These are phyloP conservation scores for Caryopteris hybrid DNA, from an alignment of 305 asterid genomes.

Conservation along the genomic window DNA sequence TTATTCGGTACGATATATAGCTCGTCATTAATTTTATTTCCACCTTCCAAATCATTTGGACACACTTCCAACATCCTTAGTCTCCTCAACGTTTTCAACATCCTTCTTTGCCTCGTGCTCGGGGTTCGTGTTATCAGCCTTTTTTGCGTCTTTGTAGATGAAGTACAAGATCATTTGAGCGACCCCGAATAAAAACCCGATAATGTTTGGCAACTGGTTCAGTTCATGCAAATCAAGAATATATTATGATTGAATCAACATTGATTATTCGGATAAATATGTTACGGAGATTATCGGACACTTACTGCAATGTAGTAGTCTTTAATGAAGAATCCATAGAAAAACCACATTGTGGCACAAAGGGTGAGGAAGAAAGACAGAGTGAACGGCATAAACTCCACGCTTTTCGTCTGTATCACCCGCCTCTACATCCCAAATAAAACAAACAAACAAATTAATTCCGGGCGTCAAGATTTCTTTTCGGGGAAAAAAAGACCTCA, in stretches of 20 bases:
- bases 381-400: conserved; percentile 67
- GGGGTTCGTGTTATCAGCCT: neutral
- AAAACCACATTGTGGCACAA: conserved; percentile 64
- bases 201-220: conserved; percentile 51
- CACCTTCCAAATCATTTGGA: conserved; percentile 7
- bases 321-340: conserved; percentile 52
- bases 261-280: too few relatives aligned
- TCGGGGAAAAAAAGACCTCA: neutral
- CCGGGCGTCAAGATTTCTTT: too few relatives aligned
- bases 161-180: conserved; percentile 57
- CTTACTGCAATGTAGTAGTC: conserved; percentile 75
- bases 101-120: conserved; percentile 26
- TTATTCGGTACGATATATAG: neutral
- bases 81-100: conserved; percentile 11
- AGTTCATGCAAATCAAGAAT: neutral
- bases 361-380: conserved; percentile 61
- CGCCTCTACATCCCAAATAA: conserved; percentile 31
- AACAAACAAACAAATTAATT: neutral
- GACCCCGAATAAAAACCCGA: conserved; percentile 58
- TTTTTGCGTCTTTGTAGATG: conserved; percentile 42
- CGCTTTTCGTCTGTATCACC: conserved; percentile 58
- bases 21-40: neutral
- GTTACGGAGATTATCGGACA: neutral
- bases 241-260: too few relatives aligned
- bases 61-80: conserved; percentile 3